These are phyloP conservation scores for Pleurotus giganteus DNA, from an alignment of 768 basidiomycete genomes.

Conservation along the genomic window DNA sequence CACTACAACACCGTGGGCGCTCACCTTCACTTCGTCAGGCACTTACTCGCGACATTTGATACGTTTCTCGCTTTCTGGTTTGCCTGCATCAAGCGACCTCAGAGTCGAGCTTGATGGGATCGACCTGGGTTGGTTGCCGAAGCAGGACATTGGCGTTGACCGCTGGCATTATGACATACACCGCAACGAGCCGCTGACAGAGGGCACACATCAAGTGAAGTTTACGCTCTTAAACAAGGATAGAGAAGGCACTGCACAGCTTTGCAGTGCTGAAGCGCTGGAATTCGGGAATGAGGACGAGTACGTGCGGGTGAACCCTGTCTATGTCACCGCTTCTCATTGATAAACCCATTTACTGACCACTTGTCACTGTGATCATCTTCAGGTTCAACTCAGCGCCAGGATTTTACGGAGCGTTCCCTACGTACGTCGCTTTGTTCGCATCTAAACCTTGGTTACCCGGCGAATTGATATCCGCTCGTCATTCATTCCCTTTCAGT, in stretches of 20 bases:
- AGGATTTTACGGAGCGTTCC: slow-evolving; percentile 66
- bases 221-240: slow-evolving; percentile 53
- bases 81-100: slow-evolving; percentile 54
- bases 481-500: slow-evolving; percentile 34
- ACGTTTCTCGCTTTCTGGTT: slow-evolving; percentile 71
- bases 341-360: background rate
- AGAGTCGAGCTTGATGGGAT: slow-evolving; percentile 58
- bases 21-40: slow-evolving; percentile 63
- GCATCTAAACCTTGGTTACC: background rate
- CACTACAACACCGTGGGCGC: slow-evolving; percentile 54
- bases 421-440: slow-evolving; percentile 51
- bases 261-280: slow-evolving; percentile 74
- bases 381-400: slow-evolving; percentile 56
- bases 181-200: slow-evolving; percentile 33
- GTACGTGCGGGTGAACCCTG: slow-evolving; percentile 33
- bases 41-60: slow-evolving; percentile 58
- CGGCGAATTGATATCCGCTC: background rate
- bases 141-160: slow-evolving; percentile 57
- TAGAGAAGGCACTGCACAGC: slow-evolving; percentile 56
- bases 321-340: background rate
- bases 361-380: background rate
- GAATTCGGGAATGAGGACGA: slow-evolving; percentile 67
- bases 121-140: slow-evolving; percentile 59
- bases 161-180: slow-evolving; percentile 75
- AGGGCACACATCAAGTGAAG: slow-evolving; percentile 55